phyloP scores from a whole-genome alignment of 1,284 basidiomycete genomes.

The Microbotryum intermedium region DNA sequence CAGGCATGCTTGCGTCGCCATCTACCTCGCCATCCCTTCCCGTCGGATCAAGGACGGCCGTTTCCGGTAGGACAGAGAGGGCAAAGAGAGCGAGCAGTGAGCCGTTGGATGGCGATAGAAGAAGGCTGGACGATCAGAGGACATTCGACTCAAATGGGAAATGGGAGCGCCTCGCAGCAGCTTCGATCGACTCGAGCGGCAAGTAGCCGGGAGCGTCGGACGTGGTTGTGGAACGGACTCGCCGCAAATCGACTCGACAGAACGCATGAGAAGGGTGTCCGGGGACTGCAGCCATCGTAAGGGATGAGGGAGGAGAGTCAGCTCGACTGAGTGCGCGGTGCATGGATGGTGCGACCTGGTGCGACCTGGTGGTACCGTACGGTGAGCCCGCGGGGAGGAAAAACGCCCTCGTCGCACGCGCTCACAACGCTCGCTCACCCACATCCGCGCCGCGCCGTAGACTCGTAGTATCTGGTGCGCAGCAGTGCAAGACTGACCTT shows the following conservation, averaged over 20 bases:
- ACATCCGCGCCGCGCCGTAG: too few relatives aligned
- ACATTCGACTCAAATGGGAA: too few relatives aligned
- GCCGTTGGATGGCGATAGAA: background rate
- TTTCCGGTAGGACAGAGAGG: conserved; percentile 1
- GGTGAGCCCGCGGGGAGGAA: background rate
- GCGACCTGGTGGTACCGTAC: background rate
- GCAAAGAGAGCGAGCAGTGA: background rate
- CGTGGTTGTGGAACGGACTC: background rate
- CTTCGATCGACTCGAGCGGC: background rate
- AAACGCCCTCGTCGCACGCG: too few relatives aligned
- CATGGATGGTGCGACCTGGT: background rate
- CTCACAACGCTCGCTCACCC: too few relatives aligned
- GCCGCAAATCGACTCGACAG: too few relatives aligned
- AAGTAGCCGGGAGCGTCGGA: background rate
- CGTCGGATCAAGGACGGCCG: conserved; percentile 15
- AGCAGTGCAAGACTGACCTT: conserved; percentile 4
- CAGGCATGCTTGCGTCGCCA: too few relatives aligned
- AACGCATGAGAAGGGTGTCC: conserved; percentile 1
- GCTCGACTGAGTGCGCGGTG: background rate
- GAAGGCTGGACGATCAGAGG: too few relatives aligned
- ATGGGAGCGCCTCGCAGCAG: too few relatives aligned
- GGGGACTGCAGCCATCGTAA: conserved; percentile 9
- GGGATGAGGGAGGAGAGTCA: background rate
- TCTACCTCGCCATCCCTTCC: too few relatives aligned
- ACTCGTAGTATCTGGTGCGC: too few relatives aligned